These are phyloP conservation scores for Alloascoidea africana DNA, from an alignment of 805 yeast species.

Conservation along the genomic window DNA sequence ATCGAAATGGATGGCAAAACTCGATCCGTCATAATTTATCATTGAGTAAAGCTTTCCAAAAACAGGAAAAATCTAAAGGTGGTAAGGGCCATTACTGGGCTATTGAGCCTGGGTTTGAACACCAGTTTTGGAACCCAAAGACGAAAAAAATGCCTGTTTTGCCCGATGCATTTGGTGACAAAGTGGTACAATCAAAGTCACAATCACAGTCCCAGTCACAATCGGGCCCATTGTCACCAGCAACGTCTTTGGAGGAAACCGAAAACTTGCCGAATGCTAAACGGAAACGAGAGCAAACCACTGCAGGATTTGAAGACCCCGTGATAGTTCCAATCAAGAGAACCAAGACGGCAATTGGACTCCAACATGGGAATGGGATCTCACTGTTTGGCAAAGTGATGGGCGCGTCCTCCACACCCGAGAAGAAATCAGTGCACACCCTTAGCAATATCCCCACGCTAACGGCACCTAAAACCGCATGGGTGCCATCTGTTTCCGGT, in stretches of 20 bases:
- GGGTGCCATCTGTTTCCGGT: neutral
- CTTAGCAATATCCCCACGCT: neutral
- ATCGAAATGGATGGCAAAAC: conserved; percentile 2
- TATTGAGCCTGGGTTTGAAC: conserved; percentile 70
- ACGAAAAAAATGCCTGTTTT: neutral
- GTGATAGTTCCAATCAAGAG: neutral
- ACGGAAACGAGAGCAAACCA: neutral
- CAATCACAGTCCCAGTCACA: neutral
- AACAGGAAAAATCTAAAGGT: conserved; percentile 15
- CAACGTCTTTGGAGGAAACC: neutral
- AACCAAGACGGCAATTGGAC: neutral
- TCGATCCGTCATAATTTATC: conserved; percentile 3
- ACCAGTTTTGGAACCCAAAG: conserved; percentile 50
- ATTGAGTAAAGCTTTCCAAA: neutral
- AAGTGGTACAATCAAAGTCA: neutral
- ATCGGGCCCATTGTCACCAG: neutral
- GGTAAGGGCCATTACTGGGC: conserved; percentile 83
- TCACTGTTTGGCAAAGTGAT: neutral
- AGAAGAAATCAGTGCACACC: no score
- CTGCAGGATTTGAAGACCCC: neutral
- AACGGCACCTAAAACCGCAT: neutral
- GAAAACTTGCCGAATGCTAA: neutral
- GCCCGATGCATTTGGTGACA: neutral
- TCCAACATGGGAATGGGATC: neutral
- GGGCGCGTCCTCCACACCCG: neutral